These are phyloP conservation scores for Moniliella sp. DNA, from an alignment of 1,284 basidiomycete species.

Conservation along the genomic window DNA sequence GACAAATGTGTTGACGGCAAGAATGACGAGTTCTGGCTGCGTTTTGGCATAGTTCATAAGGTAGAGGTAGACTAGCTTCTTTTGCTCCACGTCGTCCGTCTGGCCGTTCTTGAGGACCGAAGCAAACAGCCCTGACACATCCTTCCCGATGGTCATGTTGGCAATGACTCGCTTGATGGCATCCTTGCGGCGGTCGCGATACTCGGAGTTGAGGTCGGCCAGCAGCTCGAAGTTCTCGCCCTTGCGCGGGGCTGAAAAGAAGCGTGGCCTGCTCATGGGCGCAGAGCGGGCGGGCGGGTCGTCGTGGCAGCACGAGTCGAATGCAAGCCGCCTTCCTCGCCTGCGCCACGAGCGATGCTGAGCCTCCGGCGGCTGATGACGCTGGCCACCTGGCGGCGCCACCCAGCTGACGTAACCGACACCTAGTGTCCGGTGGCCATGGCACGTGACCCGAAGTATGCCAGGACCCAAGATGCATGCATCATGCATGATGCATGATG, in stretches of 20 bases:
- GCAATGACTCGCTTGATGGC: constrained; percentile 67
- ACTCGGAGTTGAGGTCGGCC: constrained; percentile 73
- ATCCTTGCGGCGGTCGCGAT: constrained; percentile 82
- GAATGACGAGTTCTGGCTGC: constrained; percentile 85
- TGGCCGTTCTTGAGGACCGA: constrained; percentile 98
- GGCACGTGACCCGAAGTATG: too few species aligned
- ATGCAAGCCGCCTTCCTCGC: too few species aligned
- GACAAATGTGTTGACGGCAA: constrained; percentile 95
- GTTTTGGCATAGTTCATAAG: constrained; percentile 97
- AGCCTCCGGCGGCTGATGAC: too few species aligned
- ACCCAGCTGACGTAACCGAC: too few species aligned
- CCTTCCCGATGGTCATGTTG: constrained; percentile 86
- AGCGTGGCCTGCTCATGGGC: constrained; percentile 27
- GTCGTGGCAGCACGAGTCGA: too few species aligned
- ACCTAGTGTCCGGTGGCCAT: too few species aligned
- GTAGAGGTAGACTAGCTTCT: constrained; percentile 91
- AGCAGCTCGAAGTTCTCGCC: constrained; percentile 3
- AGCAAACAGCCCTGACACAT: constrained; percentile 71
- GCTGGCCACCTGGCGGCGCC: too few species aligned
- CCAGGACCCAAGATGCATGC: too few species aligned
- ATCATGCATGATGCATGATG: too few species aligned
- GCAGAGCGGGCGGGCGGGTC: not conserved
- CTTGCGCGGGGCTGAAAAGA: constrained; percentile 33
- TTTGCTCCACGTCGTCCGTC: constrained; percentile 76
- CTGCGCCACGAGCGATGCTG: too few species aligned